These are phyloP conservation scores for Adansonia gregorii DNA, from an alignment of 441 rosid genomes.

Conservation along the genomic window DNA sequence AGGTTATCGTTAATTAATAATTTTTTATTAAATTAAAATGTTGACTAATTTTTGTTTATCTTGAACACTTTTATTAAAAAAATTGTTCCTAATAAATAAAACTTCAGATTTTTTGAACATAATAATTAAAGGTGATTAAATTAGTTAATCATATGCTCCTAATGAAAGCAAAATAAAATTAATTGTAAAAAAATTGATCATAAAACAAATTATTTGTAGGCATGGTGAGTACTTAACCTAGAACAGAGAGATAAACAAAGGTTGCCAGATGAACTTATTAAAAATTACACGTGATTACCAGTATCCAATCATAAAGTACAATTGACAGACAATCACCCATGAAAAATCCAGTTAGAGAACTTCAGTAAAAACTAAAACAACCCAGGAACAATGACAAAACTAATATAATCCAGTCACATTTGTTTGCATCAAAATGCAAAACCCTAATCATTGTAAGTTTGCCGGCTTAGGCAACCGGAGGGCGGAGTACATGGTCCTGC, in stretches of 20 bases:
- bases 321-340: constrained; percentile 36
- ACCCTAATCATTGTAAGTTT: constrained; percentile 35
- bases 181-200: background rate
- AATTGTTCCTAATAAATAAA: background rate
- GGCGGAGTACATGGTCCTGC: constrained; percentile 96
- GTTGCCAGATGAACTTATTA: constrained; percentile 36
- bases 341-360: constrained; percentile 47
- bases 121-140: background rate
- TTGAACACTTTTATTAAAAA: background rate
- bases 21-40: too few species aligned
- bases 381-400: constrained; percentile 42
- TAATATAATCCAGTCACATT: constrained; percentile 27
- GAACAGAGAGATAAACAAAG: background rate
- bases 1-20: background rate
- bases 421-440: constrained; percentile 43
- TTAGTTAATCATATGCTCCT: background rate
- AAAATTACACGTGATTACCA: constrained; percentile 46
- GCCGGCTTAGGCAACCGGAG: constrained; percentile 88
- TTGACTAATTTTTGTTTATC: too few species aligned
- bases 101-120: background rate
- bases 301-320: constrained; percentile 32
- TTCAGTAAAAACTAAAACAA: constrained; percentile 39
- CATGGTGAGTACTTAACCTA: background rate
- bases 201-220: background rate
- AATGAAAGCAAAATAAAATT: background rate